phyloP scores from a whole-genome alignment of 768 basidiomycete species.

The Suillus placidus region DNA sequence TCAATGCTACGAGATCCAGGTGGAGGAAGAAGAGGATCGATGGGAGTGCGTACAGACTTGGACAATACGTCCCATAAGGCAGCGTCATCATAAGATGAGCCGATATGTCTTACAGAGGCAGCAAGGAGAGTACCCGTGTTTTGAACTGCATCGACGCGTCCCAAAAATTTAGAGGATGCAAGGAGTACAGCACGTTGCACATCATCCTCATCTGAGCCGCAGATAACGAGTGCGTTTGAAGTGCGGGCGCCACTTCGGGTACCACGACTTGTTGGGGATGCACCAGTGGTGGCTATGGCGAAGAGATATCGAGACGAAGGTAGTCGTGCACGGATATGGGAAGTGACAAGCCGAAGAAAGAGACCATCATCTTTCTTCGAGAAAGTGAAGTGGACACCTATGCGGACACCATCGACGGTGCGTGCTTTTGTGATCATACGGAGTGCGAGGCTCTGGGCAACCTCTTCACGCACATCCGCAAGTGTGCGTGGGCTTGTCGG shows the following conservation, averaged over 20 bases:
- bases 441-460: conserved; percentile 58
- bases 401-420: conserved; percentile 52
- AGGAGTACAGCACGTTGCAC: conserved; percentile 72
- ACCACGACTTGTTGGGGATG: conserved; percentile 26
- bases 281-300: conserved; percentile 53
- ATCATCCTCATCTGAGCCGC: conserved; percentile 54
- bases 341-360: conserved; percentile 60
- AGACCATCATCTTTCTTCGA: conserved; percentile 56
- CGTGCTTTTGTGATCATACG: conserved; percentile 54
- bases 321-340: conserved; percentile 45
- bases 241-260: conserved; percentile 11
- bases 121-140: conserved; percentile 40
- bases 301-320: conserved; percentile 52
- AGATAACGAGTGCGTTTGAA: conserved; percentile 56
- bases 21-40: conserved; percentile 65
- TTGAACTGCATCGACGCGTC: conserved; percentile 48
- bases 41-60: conserved; percentile 59
- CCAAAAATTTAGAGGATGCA: conserved; percentile 68
- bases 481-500: conserved; percentile 45
- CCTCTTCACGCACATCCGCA: conserved; percentile 62
- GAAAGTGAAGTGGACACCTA: conserved; percentile 64
- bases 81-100: conserved; percentile 60
- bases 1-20: conserved; percentile 64
- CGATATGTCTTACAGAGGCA: conserved; percentile 57
- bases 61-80: conserved; percentile 73